Evolutionary conservation across 768 basidiomycete genomes (phyloP).

Genomic region (Agaricus blazei): DNA sequence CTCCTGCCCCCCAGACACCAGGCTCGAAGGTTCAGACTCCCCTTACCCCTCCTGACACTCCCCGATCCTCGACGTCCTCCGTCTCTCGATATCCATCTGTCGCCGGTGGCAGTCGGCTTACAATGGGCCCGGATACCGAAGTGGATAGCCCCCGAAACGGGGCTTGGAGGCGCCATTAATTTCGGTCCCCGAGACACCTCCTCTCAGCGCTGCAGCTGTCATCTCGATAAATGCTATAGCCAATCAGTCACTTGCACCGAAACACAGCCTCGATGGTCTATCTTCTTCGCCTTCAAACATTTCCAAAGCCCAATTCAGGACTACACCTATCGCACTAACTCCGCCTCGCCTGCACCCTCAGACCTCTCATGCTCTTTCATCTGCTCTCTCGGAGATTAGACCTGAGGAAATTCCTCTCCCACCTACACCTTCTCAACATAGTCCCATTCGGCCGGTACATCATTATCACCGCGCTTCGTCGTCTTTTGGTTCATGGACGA

Average conservation of each 20-base stretch:
- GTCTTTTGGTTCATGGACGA: conserved; percentile 6
- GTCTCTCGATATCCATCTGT: neutral
- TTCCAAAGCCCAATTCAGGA: neutral
- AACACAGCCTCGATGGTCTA: neutral
- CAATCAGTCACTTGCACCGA: conserved; percentile 1
- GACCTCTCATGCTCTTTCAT: neutral
- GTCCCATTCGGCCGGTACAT: neutral
- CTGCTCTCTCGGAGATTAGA: conserved; percentile 1
- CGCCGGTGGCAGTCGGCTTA: neutral
- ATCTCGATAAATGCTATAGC: conserved; percentile 3
- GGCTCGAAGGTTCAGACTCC: conserved; percentile 21
- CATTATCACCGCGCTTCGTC: neutral
- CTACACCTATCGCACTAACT: conserved; percentile 8
- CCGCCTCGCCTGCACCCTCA: conserved; percentile 3
- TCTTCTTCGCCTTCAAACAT: neutral
- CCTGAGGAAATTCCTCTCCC: conserved; percentile 7
- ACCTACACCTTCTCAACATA: neutral
- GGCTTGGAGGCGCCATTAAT: neutral
- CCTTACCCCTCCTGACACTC: conserved; percentile 30
- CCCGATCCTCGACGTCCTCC: conserved; percentile 13
- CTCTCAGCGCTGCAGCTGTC: conserved; percentile 2
- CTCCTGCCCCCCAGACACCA: neutral
- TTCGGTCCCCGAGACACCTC: neutral
- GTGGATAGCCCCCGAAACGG: neutral
- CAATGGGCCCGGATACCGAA: neutral